Evolutionary conservation across 495 filamentous ascomycete genomes (phyloP), one percentile per base, ranked within the genome.

Genomic region (Cryomyces minteri): DNA sequence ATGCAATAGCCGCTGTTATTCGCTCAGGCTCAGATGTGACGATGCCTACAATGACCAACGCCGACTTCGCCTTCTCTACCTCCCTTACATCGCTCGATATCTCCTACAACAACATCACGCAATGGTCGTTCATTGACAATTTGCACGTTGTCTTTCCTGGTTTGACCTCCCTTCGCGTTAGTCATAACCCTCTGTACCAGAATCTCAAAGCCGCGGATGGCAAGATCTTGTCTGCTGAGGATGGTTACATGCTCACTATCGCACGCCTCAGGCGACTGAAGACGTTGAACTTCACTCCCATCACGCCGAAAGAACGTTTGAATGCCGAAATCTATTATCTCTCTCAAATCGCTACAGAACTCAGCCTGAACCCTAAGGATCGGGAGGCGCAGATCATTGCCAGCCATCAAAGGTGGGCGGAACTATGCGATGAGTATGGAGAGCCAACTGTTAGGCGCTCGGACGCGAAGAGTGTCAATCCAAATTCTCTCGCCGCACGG

Each of bases 321-420:
- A 86, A 96, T 53, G 85, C 83, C 9, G 90, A 98, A 45, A 78
- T 87, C 55, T 98, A 88, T 61, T 98, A 96, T 57, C 73, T 96
- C 8, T 79, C 75, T 5, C 71, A 77, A 31, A 87, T 95, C 44
- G 82, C 71, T 12, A 75, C 76, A 41, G 81, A 83, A 53, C 64
- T 94, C 14, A 75, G 80, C 11, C 67, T 67, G 7, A 70, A 67
- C 0, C 67, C 78, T 0, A 64, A 73, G 49, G 61, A 60, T 0
- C 63, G 69, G n/a, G 71, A 78, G 50, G 51, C 55, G 4, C 54
- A 57, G 2, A 68, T 83, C 6, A 63, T 80, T 5, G 61, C 61
- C 6, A 51, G 64, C 12, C 84, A 96, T 57, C 73, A 69, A 2
- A 70, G 86, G 4, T 98, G 80, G 57, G 54, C 47, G 1, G 79